Evolutionary conservation across 306 rosid species (phyloP).

Genomic region (Cucumis hystrix): DNA sequence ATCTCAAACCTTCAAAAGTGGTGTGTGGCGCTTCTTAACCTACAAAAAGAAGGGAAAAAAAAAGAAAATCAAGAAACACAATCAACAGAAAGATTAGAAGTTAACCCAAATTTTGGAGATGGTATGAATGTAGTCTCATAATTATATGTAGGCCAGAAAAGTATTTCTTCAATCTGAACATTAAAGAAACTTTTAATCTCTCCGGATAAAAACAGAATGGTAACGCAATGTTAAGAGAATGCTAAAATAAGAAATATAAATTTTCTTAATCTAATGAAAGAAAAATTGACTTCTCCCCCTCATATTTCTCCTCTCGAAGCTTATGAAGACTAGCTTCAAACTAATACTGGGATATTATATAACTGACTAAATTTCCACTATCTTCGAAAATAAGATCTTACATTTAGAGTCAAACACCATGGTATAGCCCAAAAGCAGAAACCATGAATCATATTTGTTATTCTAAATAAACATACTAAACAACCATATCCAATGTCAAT

Average conservation of each 20-base stretch:
- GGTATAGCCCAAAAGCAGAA: not conserved
- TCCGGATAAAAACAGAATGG: not conserved
- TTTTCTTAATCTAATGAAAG: not conserved
- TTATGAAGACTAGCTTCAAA: not conserved
- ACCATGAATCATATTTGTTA: not conserved
- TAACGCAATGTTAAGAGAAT: not conserved
- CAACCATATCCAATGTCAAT: not conserved
- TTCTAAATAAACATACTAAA: not conserved
- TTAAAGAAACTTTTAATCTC: no score
- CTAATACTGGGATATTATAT: not conserved
- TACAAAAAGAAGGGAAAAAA: slow-evolving; percentile 24
- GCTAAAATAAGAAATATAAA: not conserved
- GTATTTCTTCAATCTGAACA: not conserved
- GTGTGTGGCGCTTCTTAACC: slow-evolving; percentile 74
- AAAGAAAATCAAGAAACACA: slow-evolving; percentile 4
- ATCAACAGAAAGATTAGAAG: slow-evolving; percentile 2
- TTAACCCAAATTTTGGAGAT: not conserved
- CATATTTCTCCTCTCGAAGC: not conserved
- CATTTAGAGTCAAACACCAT: not conserved
- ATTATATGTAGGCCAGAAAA: not conserved
- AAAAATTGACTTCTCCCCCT: not conserved
- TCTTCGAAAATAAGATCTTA: not conserved
- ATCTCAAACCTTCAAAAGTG: slow-evolving; percentile 68
- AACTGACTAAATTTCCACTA: not conserved
- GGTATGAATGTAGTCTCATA: not conserved